Conservation (phyloP, 179 eudicot species). For the Silene vulgaris region DNA sequence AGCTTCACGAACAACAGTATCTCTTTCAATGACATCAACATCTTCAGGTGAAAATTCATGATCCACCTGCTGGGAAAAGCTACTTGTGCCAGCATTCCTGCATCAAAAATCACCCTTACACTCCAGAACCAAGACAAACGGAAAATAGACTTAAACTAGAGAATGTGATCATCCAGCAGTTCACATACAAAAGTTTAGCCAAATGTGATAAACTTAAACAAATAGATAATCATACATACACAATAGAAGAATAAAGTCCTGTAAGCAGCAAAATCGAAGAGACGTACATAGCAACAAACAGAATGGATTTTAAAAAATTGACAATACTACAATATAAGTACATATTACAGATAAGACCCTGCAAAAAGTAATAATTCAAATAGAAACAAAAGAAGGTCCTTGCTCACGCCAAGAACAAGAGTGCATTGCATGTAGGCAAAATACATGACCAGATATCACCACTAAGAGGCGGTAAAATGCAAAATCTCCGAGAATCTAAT, state of each 20-base stretch:
- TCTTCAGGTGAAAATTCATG: slow-evolving; percentile 31
- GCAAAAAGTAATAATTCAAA: neutral
- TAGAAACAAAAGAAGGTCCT: neutral
- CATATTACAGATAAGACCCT: neutral
- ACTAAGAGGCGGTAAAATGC: no score
- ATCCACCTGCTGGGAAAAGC: slow-evolving; percentile 24
- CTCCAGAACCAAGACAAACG: neutral
- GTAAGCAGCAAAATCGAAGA: slow-evolving; percentile 5
- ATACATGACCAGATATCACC: neutral
- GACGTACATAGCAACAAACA: neutral
- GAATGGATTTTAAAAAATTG: neutral
- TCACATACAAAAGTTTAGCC: neutral
- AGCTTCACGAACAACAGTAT: slow-evolving; percentile 26
- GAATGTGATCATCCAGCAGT: neutral
- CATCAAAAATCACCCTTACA: slow-evolving; percentile 20
- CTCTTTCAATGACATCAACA: slow-evolving; percentile 31
- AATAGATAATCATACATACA: neutral
- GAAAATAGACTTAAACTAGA: slow-evolving; percentile 3
- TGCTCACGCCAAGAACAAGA: neutral
- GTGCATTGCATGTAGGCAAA: neutral
- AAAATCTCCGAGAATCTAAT: no score
- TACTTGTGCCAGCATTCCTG: slow-evolving; percentile 38
- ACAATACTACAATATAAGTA: neutral
- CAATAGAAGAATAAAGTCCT: neutral
- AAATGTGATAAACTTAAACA: neutral